Evolutionary conservation across 495 filamentous ascomycete genomes (phyloP), one percentile per base, ranked within the genome.

Genomic region (Xylaria intraflava): DNA sequence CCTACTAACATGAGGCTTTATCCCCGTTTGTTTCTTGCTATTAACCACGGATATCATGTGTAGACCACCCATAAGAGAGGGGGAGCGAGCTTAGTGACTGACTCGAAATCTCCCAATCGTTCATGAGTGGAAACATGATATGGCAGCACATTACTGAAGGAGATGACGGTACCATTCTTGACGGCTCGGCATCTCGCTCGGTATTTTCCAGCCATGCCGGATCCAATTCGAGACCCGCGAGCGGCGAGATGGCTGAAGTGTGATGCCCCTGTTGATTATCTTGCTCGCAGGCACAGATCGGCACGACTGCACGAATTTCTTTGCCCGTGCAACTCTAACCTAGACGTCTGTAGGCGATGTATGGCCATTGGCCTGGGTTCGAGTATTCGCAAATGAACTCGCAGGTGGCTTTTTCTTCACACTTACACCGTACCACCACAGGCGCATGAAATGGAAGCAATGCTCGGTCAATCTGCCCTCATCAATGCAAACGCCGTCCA

Each of bases 231-330:
- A n/a, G n/a, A n/a, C n/a, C n/a, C 38, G 38, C 14, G 38, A 16
- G 16, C 22, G 14, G 14, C 38, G 4, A 20, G 10, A 45, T 22
- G 38, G 44, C 11, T 3, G 44, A 23, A 36, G 27, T 20, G 27
- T 29, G 14, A 38, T 17, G 35, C 17, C 35, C 5, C 35, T 19
- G 17, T 4, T 38, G 35, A 19, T 38, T 38, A 38, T 1, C 35
- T 38, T 2, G 12, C 31, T 3, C 17, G 22, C 23, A 27, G 35
- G 42, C 17, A 29, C 23, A 27, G 35, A 51, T 23, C 11, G 31
- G 14, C 23, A 14, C 24, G 38, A 49, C 53, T 53, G 42, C 53
- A 60, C 57, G 53, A 49, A 43, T 36, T 31, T 46, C 33, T 11
- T 26, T 29, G 46, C 46, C n/a, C 35, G 35, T 38, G 35, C 17